Conservation (phyloP, 2,329 filamentous ascomycete species). For the Penicillium sp. region DNA sequence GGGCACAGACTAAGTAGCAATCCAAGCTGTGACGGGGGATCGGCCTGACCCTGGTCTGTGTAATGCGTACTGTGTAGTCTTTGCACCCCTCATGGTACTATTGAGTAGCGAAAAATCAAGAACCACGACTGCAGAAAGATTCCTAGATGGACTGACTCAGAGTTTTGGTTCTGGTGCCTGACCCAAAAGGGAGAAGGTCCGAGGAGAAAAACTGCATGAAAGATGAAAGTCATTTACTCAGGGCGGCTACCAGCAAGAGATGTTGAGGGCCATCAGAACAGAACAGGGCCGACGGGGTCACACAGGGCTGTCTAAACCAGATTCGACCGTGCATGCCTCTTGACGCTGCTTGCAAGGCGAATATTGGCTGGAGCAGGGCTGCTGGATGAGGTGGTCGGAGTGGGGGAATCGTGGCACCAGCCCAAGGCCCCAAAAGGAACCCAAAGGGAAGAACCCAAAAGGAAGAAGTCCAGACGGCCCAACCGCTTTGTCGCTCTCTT, state of each 20-base stretch:
- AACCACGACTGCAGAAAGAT: neutral
- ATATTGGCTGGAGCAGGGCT: neutral
- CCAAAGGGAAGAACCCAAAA: neutral
- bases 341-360: neutral
- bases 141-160: slow-evolving; percentile 1
- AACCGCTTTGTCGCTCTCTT: slow-evolving; percentile 25
- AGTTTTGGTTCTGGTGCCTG: slow-evolving; percentile 13
- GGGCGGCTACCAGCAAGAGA: slow-evolving; percentile 9
- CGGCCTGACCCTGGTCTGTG: slow-evolving; percentile 8
- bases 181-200: neutral
- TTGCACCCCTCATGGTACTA: neutral
- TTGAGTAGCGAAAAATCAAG: too few species aligned
- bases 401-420: slow-evolving; percentile 47
- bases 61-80: neutral
- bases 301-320: slow-evolving; percentile 26
- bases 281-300: neutral
- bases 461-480: slow-evolving; percentile 29
- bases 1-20: slow-evolving; percentile 26
- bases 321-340: slow-evolving; percentile 34
- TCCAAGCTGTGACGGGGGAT: slow-evolving; percentile 25
- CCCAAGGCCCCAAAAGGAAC: slow-evolving; percentile 26
- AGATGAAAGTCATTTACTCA: neutral
- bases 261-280: slow-evolving; percentile 6
- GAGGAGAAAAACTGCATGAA: neutral
- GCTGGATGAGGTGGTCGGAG: slow-evolving; percentile 23